A percentile compares a stretch with the other conserved stretches of the same genome.
Conservation (phyloP, 768 basidiomycete genomes). For the Leccinum barrowsii region DNA sequence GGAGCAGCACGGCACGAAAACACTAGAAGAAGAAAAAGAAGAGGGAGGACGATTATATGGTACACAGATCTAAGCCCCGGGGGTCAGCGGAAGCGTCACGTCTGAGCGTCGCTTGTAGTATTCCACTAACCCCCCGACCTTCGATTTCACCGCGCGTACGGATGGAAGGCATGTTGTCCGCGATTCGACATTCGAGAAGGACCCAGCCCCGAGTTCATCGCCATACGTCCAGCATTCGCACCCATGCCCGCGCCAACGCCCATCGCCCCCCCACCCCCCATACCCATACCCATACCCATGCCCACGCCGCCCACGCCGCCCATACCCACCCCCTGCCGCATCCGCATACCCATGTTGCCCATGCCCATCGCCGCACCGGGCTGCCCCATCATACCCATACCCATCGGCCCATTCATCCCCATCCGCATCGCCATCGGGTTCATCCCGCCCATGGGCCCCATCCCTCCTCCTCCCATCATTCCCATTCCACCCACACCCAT, state of each 20-base stretch:
- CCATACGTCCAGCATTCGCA: constrained; percentile 37
- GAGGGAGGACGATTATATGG: constrained; percentile 22
- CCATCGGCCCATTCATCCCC: constrained; percentile 27
- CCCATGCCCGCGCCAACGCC: constrained; percentile 30
- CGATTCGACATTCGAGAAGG: constrained; percentile 47
- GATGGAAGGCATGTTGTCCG: constrained; percentile 62
- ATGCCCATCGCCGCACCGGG: constrained; percentile 19
- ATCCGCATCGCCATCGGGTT: constrained; percentile 32
- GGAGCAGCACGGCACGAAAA: constrained; percentile 14
- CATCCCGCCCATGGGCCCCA: constrained; percentile 25
- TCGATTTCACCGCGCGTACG: constrained; percentile 53
- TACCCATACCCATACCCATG: neutral
- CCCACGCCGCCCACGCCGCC: constrained; percentile 9
- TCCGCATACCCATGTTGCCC: constrained; percentile 33
- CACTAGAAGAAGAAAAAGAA: constrained; percentile 18
- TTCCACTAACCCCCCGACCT: neutral
- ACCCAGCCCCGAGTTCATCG: constrained; percentile 42
- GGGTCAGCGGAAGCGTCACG: neutral
- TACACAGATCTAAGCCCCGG: constrained; percentile 17
- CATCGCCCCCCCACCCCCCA: constrained; percentile 40
- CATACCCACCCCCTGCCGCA: constrained; percentile 38
- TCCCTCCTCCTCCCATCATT: constrained; percentile 34
- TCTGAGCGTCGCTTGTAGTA: neutral
- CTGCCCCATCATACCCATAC: constrained; percentile 36
- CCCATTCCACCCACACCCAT: constrained; percentile 32